Evolutionary conservation across 257 asterid genomes (phyloP), one percentile per base, ranked within the genome.

Genomic region (Solanum microdontum): DNA sequence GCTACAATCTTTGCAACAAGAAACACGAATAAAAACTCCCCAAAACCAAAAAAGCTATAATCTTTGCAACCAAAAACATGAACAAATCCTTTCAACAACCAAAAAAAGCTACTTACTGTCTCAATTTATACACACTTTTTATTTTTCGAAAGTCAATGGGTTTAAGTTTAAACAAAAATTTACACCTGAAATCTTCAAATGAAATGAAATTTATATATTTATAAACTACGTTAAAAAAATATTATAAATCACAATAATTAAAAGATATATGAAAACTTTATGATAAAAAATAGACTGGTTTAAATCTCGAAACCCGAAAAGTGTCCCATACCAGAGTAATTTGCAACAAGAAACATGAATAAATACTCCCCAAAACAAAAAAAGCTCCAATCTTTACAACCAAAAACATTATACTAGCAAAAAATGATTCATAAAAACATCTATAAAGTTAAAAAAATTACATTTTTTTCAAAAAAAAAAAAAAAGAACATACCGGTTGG

Each of bases 171-270:
- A 48, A 0, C 0, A 0, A 48, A 14, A 48, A 14, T 0, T 48
- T 48, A 48, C 0, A 0, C 3, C 0, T 0, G 3, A 0, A 14
- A 48, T 14, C 21, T 5, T 13, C 0, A 0, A 2, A 48, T 48
- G 0, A 48, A 48, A 14, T 48, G 6, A 11, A 43, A 43, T 11
- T 43, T 3, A 11, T 43, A 43, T 39, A 9, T 39, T 39, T 2
- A 2, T 39, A 39, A 39, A 9, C 43, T 39, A 39, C 43, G 3
- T 30, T 30, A 2, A 30, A 30, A 30, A 2, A 30, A 3, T 10
- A 40, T 4, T 40, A 10, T 10, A 10, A 10, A 1, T 10, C 48
- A 43, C 1, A 43, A 43, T 43, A 43, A 39, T 11, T 43, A 12
- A 43, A 43, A 43, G 0, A 43, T 43, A 43, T 43, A 43, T 43